Evolutionary conservation across 495 filamentous ascomycete species (phyloP).

Genomic region (Penicillium canariense): DNA sequence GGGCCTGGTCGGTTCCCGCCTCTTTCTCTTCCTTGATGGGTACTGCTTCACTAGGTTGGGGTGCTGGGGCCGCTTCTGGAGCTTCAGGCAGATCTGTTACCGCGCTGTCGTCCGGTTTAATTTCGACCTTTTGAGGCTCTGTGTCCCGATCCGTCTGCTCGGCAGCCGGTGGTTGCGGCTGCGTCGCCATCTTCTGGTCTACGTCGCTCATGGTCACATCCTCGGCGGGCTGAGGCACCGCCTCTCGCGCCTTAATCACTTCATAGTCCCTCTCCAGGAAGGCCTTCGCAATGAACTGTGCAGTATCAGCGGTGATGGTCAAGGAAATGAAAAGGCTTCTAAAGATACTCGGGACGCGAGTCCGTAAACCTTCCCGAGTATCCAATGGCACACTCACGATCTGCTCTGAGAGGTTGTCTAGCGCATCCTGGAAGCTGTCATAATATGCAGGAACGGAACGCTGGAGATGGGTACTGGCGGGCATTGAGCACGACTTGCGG

Average conservation of each 20-base stretch:
- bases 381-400: slow-evolving; percentile 42
- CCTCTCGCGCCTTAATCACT: slow-evolving; percentile 35
- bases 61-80: slow-evolving; percentile 12
- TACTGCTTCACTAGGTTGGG: slow-evolving; percentile 16
- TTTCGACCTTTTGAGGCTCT: slow-evolving; percentile 13
- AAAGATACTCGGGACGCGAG: background rate
- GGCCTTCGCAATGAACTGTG: slow-evolving; percentile 46
- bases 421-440: slow-evolving; percentile 45
- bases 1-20: slow-evolving; percentile 21
- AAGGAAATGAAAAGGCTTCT: background rate
- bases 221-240: slow-evolving; percentile 26
- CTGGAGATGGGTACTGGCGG: slow-evolving; percentile 38
- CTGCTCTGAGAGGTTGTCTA: slow-evolving; percentile 51
- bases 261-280: slow-evolving; percentile 48
- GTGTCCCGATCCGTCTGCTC: slow-evolving; percentile 16
- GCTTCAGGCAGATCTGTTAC: slow-evolving; percentile 10
- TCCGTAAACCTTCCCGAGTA: background rate
- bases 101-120: slow-evolving; percentile 15
- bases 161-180: slow-evolving; percentile 9
- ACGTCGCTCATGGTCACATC: slow-evolving; percentile 36
- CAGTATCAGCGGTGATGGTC: slow-evolving; percentile 17
- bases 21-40: slow-evolving; percentile 29
- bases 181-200: slow-evolving; percentile 17
- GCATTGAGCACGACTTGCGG: slow-evolving; percentile 35
- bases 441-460: slow-evolving; percentile 45